These are phyloP conservation scores for Metschnikowia colocasiae DNA, from an alignment of 805 yeast species.

Conservation along the genomic window DNA sequence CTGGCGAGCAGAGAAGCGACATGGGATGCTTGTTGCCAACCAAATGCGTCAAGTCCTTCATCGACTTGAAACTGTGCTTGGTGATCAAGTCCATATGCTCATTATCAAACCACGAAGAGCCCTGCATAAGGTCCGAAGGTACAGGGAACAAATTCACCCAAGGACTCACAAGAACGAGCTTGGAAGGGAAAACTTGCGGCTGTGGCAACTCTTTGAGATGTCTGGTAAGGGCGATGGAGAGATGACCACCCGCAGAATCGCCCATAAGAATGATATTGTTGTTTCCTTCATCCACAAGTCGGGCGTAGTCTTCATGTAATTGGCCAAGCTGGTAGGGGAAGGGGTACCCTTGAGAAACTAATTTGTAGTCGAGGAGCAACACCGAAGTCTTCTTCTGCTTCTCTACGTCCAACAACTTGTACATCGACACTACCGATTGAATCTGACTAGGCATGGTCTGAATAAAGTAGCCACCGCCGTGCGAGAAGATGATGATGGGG, in stretches of 20 bases:
- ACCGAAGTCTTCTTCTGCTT: conserved; percentile 22
- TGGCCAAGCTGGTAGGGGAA: conserved; percentile 34
- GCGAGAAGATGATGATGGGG: conserved; percentile 33
- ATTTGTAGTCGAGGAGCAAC: conserved; percentile 30
- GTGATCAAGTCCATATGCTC: conserved; percentile 15
- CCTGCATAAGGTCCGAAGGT: conserved; percentile 22
- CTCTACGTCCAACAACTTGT: conserved; percentile 26
- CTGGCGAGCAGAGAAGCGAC: conserved; percentile 24
- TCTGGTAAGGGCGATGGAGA: conserved; percentile 30
- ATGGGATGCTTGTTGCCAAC: conserved; percentile 15
- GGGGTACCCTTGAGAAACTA: conserved; percentile 28
- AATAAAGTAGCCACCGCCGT: conserved; percentile 40
- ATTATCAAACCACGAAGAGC: conserved; percentile 35
- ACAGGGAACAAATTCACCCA: conserved; percentile 35
- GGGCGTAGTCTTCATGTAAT: conserved; percentile 25
- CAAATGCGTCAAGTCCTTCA: conserved; percentile 10
- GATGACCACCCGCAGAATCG: conserved; percentile 43
- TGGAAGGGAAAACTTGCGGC: conserved; percentile 23
- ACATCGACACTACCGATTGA: conserved; percentile 26
- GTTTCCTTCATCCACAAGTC: conserved; percentile 20
- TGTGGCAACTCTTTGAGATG: conserved; percentile 18
- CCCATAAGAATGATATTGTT: conserved; percentile 35
- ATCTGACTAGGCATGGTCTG: conserved; percentile 31
- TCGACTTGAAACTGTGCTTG: conserved; percentile 8
- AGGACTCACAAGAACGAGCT: conserved; percentile 31